Evolutionary conservation across 306 rosid genomes (phyloP).

Genomic region (Astragalus glycyphyllos): DNA sequence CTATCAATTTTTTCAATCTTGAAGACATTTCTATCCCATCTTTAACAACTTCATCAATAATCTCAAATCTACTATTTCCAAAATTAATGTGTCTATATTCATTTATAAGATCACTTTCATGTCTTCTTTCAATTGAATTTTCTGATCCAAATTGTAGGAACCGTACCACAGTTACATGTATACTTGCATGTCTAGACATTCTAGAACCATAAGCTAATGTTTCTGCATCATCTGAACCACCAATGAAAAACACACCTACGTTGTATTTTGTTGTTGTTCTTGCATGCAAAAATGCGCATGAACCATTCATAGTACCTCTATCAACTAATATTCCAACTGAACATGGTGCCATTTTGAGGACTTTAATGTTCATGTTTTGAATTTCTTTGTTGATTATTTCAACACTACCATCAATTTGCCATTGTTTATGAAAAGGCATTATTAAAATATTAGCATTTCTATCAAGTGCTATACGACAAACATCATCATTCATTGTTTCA

Average conservation of each 20-base stretch:
- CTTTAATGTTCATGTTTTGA: constrained; percentile 51
- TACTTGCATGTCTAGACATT: constrained; percentile 57
- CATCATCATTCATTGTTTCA: constrained; percentile 52
- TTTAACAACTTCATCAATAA: constrained; percentile 64
- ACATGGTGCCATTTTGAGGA: constrained; percentile 67
- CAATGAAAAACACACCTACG: constrained; percentile 64
- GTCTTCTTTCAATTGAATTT: constrained; percentile 52
- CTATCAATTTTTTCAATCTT: constrained; percentile 51
- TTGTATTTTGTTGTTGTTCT: constrained; percentile 33
- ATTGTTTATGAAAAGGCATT: constrained; percentile 66
- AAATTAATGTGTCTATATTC: constrained; percentile 52
- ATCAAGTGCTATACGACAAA: constrained; percentile 54
- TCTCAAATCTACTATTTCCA: constrained; percentile 57
- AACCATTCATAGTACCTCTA: constrained; percentile 47
- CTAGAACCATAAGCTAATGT: constrained; percentile 66
- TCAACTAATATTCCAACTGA: constrained; percentile 69
- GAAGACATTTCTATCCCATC: constrained; percentile 61
- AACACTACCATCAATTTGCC: constrained; percentile 65
- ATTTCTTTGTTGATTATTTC: constrained; percentile 42
- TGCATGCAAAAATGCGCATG: constrained; percentile 28
- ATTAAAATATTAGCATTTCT: constrained; percentile 53
- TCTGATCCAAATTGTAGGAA: constrained; percentile 66
- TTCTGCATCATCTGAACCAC: constrained; percentile 74
- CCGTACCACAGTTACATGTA: constrained; percentile 58
- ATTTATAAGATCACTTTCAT: constrained; percentile 56